Conservation (phyloP, 2,329 filamentous ascomycete genomes). For the Cordyceps cateniannulata region DNA sequence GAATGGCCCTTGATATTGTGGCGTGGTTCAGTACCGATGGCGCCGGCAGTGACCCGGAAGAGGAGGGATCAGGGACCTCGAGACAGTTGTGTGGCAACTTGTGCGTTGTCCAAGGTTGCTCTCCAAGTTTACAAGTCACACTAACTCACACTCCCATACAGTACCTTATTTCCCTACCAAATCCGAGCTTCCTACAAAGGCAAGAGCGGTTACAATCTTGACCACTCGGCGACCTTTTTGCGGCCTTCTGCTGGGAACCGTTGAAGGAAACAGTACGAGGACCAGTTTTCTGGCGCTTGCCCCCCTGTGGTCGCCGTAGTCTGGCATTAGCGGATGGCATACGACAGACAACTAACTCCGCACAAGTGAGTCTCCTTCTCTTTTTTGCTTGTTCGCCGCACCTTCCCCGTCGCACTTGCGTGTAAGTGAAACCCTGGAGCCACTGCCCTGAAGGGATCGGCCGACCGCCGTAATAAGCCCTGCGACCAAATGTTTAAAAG, state of each 20-base stretch:
- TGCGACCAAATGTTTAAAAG: background rate
- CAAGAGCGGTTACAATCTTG: background rate
- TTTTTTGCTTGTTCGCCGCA: background rate
- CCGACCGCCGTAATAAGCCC: background rate
- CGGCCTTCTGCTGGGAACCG: background rate
- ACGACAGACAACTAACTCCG: background rate
- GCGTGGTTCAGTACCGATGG: conserved; percentile 3
- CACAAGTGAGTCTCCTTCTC: background rate
- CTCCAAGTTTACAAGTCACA: background rate
- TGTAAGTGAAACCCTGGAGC: background rate
- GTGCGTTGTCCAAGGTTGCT: background rate
- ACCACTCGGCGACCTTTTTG: background rate
- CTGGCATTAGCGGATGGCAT: background rate
- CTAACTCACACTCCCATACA: background rate
- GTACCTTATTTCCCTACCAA: background rate
- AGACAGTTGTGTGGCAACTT: background rate
- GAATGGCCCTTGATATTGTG: background rate
- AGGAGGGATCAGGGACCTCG: background rate
- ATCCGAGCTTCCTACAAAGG: background rate
- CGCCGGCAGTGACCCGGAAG: conserved; percentile 1
- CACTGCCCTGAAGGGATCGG: background rate
- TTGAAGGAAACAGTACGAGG: background rate
- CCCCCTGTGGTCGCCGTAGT: background rate
- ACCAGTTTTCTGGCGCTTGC: background rate
- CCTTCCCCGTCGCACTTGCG: background rate